These are phyloP conservation scores for Fusarium sacchari DNA, from an alignment of 2,329 filamentous ascomycete species.

Conservation along the genomic window DNA sequence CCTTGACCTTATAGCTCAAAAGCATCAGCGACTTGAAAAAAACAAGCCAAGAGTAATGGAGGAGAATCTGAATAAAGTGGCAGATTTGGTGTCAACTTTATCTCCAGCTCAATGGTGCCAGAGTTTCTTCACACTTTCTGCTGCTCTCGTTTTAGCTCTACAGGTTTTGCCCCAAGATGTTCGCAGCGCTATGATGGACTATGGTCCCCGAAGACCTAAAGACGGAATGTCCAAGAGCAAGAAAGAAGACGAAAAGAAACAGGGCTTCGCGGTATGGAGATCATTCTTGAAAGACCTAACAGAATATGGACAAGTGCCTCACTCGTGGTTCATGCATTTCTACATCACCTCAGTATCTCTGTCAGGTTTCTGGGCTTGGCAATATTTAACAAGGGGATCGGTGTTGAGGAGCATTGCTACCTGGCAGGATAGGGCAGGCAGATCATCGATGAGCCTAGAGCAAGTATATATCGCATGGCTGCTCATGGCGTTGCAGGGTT, in stretches of 20 bases:
- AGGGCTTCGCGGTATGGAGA: slow-evolving; percentile 28
- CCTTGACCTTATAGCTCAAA: background rate
- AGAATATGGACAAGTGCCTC: slow-evolving; percentile 71
- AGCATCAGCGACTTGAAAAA: background rate
- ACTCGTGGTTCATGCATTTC: slow-evolving; percentile 90
- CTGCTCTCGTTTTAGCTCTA: slow-evolving; percentile 54
- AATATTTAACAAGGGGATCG: slow-evolving; percentile 66
- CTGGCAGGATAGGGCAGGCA: slow-evolving; percentile 46
- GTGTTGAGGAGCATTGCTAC: slow-evolving; percentile 60
- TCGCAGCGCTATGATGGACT: slow-evolving; percentile 59
- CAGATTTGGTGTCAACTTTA: slow-evolving; percentile 4
- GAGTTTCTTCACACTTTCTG: slow-evolving; percentile 57
- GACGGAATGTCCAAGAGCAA: slow-evolving; percentile 29
- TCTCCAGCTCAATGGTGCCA: slow-evolving; percentile 54
- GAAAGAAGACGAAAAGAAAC: slow-evolving; percentile 1
- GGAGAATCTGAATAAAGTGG: slow-evolving; percentile 7
- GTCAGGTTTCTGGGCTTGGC: slow-evolving; percentile 78
- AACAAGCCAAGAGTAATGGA: background rate
- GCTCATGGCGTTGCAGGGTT: slow-evolving; percentile 80
- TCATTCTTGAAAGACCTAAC: slow-evolving; percentile 46
- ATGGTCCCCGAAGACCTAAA: slow-evolving; percentile 57
- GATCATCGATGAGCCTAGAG: slow-evolving; percentile 60
- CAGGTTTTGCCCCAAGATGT: slow-evolving; percentile 57
- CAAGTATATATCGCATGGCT: slow-evolving; percentile 75
- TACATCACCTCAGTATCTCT: slow-evolving; percentile 77